A percentile compares a stretch with the other conserved stretches of the same genome.
Evolutionary conservation across 129 eudicot species (phyloP).

Genomic region (Solidago caesia): DNA sequence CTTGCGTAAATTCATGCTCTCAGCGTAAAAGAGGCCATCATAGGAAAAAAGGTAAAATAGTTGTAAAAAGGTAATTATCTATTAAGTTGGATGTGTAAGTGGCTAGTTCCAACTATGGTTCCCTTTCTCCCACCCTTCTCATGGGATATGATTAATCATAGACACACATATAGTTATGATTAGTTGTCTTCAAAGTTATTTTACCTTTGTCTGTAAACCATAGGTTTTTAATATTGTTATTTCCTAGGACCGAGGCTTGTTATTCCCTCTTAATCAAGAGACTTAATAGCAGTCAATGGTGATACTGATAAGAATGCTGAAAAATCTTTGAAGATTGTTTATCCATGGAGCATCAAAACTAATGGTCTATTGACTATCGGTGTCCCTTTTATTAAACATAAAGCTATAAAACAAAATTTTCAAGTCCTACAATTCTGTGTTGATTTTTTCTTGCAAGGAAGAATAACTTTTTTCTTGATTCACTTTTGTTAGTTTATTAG

Average conservation of each 20-base stretch:
- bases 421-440: background rate
- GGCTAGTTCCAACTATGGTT: background rate
- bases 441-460: background rate
- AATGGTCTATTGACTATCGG: background rate
- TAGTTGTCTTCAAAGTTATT: background rate
- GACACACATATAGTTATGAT: background rate
- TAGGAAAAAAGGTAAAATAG: background rate
- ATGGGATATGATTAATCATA: conserved; percentile 1
- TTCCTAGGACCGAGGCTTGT: too few relatives aligned
- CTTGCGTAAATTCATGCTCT: too few relatives aligned
- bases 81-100: background rate
- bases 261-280: too few relatives aligned
- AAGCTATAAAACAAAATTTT: background rate
- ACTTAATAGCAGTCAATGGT: background rate
- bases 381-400: background rate
- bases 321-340: background rate
- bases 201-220: background rate
- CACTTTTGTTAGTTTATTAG: conserved; percentile 8
- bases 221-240: too few relatives aligned
- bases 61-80: background rate
- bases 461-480: background rate
- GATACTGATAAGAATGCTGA: background rate
- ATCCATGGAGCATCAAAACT: background rate
- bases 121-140: background rate
- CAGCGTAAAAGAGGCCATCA: background rate